A percentile compares a stretch with the other conserved stretches of the same genome.
phyloP scores from a whole-genome alignment of 768 basidiomycete genomes.

The Tubosaeta sp. region DNA sequence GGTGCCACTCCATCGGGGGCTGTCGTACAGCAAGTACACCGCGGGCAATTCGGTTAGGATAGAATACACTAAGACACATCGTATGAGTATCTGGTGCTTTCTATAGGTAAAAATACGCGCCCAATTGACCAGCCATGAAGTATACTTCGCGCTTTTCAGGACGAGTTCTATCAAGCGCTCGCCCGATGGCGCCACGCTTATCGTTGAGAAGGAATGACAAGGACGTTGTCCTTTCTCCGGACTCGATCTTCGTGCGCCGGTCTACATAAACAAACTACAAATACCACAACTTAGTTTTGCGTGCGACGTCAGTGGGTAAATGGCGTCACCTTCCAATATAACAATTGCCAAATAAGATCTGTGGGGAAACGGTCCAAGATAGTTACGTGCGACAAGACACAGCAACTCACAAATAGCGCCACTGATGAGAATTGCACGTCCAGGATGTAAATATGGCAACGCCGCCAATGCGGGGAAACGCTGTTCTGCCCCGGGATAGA shows the following conservation, averaged over 20 bases:
- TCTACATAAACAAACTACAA: conserved; percentile 80
- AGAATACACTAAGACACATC: conserved; percentile 58
- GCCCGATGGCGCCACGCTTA: conserved; percentile 80
- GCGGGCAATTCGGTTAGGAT: conserved; percentile 84
- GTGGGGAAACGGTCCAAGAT: conserved; percentile 5
- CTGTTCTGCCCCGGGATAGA: conserved; percentile 71
- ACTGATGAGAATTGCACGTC: conserved; percentile 70
- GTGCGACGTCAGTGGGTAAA: neutral
- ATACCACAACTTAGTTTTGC: conserved; percentile 1
- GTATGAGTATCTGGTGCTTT: neutral
- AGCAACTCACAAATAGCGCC: conserved; percentile 71
- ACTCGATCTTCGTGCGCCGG: conserved; percentile 83
- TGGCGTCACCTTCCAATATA: conserved; percentile 81
- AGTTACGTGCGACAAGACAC: neutral
- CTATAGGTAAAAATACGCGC: conserved; percentile 37
- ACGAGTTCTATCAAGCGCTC: conserved; percentile 55
- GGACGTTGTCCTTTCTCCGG: conserved; percentile 87
- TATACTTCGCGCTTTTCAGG: conserved; percentile 58
- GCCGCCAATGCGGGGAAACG: conserved; percentile 83
- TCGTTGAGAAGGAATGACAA: conserved; percentile 87
- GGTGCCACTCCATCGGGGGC: conserved; percentile 66
- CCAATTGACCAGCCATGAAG: conserved; percentile 84
- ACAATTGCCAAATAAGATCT: conserved; percentile 91
- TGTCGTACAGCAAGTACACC: conserved; percentile 79
- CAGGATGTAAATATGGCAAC: conserved; percentile 67